Percentiles rank a stretch among this genome's conserved stretches.
Conservation (phyloP, 768 basidiomycete genomes). For the Myochromella boudieri region DNA sequence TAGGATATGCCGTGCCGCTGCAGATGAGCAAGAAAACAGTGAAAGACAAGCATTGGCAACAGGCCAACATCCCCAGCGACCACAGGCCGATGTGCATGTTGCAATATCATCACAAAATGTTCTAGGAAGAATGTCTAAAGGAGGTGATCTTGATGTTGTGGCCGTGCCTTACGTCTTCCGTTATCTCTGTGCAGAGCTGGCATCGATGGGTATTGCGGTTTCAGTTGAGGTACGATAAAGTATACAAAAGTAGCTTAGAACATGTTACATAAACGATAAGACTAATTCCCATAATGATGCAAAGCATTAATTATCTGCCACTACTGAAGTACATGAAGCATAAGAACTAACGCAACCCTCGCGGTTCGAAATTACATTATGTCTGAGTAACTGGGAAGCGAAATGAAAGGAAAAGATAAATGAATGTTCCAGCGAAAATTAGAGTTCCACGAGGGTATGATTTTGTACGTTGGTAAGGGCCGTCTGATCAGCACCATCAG, state of each 20-base stretch:
- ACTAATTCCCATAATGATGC: conserved; percentile 11
- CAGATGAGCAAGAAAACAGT: conserved; percentile 61
- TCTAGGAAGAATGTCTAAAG: conserved; percentile 57
- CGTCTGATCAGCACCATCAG: conserved; percentile 1
- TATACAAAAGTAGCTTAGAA: conserved; percentile 7
- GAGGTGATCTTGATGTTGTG: conserved; percentile 89
- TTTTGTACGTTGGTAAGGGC: neutral
- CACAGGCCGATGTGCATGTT: conserved; percentile 56
- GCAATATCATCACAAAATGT: conserved; percentile 69
- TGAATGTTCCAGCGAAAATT: neutral
- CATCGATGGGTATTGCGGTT: conserved; percentile 97
- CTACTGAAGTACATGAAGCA: conserved; percentile 1
- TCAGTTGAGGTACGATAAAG: conserved; percentile 73
- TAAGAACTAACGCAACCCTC: neutral
- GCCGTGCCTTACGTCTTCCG: conserved; percentile 95
- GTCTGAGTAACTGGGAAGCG: neutral
- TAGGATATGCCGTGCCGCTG: conserved; percentile 80
- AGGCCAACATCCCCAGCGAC: conserved; percentile 45
- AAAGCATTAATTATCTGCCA: conserved; percentile 8
- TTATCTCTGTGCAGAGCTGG: conserved; percentile 92
- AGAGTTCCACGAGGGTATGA: conserved; percentile 8
- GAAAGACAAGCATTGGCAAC: conserved; percentile 61
- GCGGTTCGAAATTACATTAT: neutral
- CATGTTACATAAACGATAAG: conserved; percentile 4
- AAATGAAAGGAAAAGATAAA: conserved; percentile 1